These are phyloP conservation scores for Russula sp. DNA, from an alignment of 768 basidiomycete species.

Conservation along the genomic window DNA sequence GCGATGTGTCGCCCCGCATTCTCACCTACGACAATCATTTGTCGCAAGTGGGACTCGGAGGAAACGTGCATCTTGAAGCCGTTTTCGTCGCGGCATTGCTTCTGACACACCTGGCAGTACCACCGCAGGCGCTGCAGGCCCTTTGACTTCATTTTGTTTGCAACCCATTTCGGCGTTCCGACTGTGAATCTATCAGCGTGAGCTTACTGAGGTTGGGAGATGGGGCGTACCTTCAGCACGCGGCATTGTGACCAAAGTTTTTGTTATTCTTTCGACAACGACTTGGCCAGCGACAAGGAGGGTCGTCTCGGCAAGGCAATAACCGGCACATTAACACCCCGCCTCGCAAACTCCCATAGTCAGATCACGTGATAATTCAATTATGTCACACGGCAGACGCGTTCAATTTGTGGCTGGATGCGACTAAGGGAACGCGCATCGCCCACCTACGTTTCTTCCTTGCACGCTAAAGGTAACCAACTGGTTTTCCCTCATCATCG, in stretches of 20 bases:
- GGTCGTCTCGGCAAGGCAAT: too few species aligned
- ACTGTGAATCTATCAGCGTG: slow-evolving; percentile 36
- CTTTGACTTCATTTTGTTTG: slow-evolving; percentile 97
- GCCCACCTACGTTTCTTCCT: too few species aligned
- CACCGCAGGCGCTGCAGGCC: slow-evolving; percentile 92
- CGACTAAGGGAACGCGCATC: too few species aligned
- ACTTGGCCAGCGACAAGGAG: too few species aligned
- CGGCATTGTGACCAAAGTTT: slow-evolving; percentile 13
- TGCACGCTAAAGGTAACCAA: too few species aligned
- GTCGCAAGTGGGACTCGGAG: slow-evolving; percentile 86
- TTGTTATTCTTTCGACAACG: too few species aligned
- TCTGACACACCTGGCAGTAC: slow-evolving; percentile 99
- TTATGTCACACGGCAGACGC: too few species aligned
- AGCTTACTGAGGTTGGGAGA: not conserved
- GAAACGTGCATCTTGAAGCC: slow-evolving; percentile 95
- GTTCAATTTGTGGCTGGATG: too few species aligned
- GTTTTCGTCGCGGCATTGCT: slow-evolving; percentile 98
- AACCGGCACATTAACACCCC: too few species aligned
- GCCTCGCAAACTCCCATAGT: too few species aligned
- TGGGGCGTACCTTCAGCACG: slow-evolving; percentile 20
- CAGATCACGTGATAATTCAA: too few species aligned
- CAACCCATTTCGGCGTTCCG: slow-evolving; percentile 83
- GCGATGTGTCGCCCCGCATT: slow-evolving; percentile 88
- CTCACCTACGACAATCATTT: slow-evolving; percentile 97
- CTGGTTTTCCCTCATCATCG: too few species aligned